Evolutionary conservation across 129 eudicot genomes (phyloP).

Genomic region (Pulicaria dysenterica): DNA sequence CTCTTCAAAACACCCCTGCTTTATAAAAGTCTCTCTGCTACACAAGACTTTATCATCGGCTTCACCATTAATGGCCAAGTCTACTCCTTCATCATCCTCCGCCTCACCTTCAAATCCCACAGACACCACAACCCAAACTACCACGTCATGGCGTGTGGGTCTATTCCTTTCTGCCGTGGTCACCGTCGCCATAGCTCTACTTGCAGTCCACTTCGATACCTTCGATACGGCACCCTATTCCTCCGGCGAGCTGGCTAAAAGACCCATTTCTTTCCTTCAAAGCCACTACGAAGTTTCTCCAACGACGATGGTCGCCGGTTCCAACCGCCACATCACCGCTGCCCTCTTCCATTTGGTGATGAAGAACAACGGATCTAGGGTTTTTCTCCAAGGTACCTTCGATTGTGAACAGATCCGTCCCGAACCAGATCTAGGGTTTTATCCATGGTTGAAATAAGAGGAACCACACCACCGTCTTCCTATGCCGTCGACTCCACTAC

Average conservation of each 20-base stretch:
- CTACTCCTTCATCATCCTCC: constrained; percentile 27
- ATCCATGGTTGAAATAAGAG: too few relatives aligned
- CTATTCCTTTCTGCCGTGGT: constrained; percentile 30
- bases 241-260: constrained; percentile 41
- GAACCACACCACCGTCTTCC: too few relatives aligned
- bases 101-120: constrained; percentile 10
- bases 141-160: constrained; percentile 30
- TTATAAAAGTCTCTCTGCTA: neutral
- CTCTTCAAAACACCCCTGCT: too few relatives aligned
- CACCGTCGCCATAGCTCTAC: constrained; percentile 39
- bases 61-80: constrained; percentile 24
- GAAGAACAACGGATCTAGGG: too few relatives aligned
- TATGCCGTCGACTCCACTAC: too few relatives aligned
- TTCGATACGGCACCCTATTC: constrained; percentile 72
- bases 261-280: constrained; percentile 1
- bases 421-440: too few relatives aligned
- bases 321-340: too few relatives aligned
- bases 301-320: too few relatives aligned
- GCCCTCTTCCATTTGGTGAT: too few relatives aligned
- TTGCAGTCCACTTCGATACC: constrained; percentile 54
- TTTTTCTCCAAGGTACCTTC: too few relatives aligned
- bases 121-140: constrained; percentile 14
- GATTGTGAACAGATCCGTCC: too few relatives aligned
- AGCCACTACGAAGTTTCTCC: too few relatives aligned
- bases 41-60: neutral